Base-by-base conservation (phyloP, 2,329 filamentous ascomycete genomes). In the Phialocephala sp. region DNA sequence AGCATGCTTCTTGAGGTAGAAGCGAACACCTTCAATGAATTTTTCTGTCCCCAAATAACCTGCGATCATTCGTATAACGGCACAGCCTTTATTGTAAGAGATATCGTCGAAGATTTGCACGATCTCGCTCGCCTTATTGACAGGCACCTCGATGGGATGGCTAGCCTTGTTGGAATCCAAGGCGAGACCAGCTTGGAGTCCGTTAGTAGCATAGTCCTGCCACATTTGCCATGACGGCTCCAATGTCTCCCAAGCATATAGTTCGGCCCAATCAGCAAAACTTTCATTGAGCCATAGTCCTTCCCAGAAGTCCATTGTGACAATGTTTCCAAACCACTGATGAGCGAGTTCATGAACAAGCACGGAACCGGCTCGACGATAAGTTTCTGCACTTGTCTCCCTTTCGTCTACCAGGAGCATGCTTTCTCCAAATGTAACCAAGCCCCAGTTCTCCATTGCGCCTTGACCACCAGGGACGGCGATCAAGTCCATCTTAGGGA, bases 301-400 rank as follows among this genome's bases (percentile, higher is more conserved):
- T 74, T 91, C 89, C 89, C 89, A 91, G 79, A 89, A 91, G 75
- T 91, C 87, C 88, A 91, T 91, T 50, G 89, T 91, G 36, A 91
- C 89, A 64, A 91, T 78, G 78, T 91, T 91, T 67, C 89, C 89
- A 75, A 91, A 91, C 89, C 89, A 91, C 76, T 91, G 89, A 79
- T 91, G 89, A 50, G 89, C 89, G 73, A 92, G 80, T 75, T 92
- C 89, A 79, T 92, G 89, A 79, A 90, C 87, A 37, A 91, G 86
- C 36, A 88, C 86, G 20, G 35, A 41, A 11, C 43, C 59, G 5
- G 59, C 59, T 11, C 43, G 39, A 15, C 55, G 41, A 14, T 52
- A n/a, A 14, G 63, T 45, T n/a, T 57, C 20, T 4, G 66, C 63
- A 27, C 37, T 41, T 11, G 35, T 61, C n/a, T 55, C 58, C 11